Conservation (phyloP, 208 protist genomes). For the Acanthamoeba sp. region DNA sequence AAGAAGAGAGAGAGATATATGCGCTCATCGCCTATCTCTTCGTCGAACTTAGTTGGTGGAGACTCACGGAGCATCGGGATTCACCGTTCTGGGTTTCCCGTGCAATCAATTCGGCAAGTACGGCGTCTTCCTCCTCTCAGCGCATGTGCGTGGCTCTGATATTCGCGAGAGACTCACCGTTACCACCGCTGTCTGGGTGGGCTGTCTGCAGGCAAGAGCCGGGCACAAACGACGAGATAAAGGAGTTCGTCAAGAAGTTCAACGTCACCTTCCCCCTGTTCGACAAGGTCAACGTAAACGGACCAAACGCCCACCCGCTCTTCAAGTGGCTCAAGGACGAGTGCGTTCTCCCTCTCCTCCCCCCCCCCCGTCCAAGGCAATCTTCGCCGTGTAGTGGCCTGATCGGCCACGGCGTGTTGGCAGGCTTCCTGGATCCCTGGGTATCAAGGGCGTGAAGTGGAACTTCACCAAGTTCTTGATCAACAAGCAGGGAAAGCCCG, state of each 20-base stretch:
- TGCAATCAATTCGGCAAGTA: slow-evolving; percentile 72
- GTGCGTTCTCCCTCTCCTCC: neutral
- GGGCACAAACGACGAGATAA: slow-evolving; percentile 75
- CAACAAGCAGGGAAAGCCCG: slow-evolving; percentile 41
- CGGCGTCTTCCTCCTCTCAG: neutral
- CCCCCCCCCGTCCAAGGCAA: too few species aligned
- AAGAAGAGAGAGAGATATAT: too few species aligned
- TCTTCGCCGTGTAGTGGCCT: too few species aligned
- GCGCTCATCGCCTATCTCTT: too few species aligned
- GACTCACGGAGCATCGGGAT: neutral
- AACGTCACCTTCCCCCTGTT: slow-evolving; percentile 70
- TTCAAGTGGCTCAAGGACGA: slow-evolving; percentile 69
- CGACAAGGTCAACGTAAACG: slow-evolving; percentile 74
- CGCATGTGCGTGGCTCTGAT: neutral
- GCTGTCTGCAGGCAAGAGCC: slow-evolving; percentile 65
- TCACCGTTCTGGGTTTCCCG: slow-evolving; percentile 45
- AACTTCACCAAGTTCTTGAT: slow-evolving; percentile 77
- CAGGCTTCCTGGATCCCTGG: slow-evolving; percentile 43
- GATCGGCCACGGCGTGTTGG: neutral
- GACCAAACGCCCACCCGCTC: slow-evolving; percentile 51
- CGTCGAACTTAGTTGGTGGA: neutral
- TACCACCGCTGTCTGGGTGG: too few species aligned
- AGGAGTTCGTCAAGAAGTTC: slow-evolving; percentile 49
- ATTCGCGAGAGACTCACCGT: neutral
- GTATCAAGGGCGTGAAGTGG: slow-evolving; percentile 74